phyloP scores from a whole-genome alignment of 768 basidiomycete species.

The Naganishia friedmannii region DNA sequence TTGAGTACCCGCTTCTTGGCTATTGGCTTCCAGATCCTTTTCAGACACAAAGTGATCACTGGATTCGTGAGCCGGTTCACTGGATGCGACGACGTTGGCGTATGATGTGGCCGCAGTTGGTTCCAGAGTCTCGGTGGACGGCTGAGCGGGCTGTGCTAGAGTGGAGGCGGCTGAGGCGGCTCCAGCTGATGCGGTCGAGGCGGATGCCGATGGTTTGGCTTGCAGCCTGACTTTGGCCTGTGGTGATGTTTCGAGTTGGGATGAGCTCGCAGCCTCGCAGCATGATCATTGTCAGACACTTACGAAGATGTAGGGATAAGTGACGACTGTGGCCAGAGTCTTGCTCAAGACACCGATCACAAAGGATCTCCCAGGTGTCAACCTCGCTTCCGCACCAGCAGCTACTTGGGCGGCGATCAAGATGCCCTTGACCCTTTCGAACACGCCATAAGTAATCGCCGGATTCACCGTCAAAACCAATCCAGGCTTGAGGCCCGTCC shows the following conservation, averaged over 20 bases:
- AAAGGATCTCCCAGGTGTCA: constrained; percentile 77
- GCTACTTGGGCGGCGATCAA: constrained; percentile 59
- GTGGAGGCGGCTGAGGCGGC: constrained; percentile 15
- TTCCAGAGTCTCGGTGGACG: constrained; percentile 1
- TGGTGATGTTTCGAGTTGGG: constrained; percentile 80
- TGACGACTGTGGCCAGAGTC: constrained; percentile 87
- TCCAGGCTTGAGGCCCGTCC: constrained; percentile 88
- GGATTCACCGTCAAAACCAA: constrained; percentile 96
- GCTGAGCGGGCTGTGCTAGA: background rate
- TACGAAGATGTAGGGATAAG: constrained; percentile 51
- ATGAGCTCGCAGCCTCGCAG: constrained; percentile 43
- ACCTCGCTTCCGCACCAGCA: constrained; percentile 48
- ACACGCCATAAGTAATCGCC: constrained; percentile 93
- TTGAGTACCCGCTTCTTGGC: constrained; percentile 42
- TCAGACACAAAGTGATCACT: constrained; percentile 25
- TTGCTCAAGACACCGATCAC: constrained; percentile 87
- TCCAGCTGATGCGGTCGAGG: constrained; percentile 8
- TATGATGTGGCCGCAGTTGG: constrained; percentile 18
- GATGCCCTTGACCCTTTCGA: constrained; percentile 81
- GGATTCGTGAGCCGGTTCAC: constrained; percentile 29
- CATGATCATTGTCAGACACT: constrained; percentile 25
- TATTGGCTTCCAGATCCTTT: constrained; percentile 46
- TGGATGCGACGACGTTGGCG: constrained; percentile 30
- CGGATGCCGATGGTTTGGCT: constrained; percentile 61
- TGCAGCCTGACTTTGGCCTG: constrained; percentile 83